Conservation (phyloP, 805 yeast species). For the Starmera amethionina region DNA sequence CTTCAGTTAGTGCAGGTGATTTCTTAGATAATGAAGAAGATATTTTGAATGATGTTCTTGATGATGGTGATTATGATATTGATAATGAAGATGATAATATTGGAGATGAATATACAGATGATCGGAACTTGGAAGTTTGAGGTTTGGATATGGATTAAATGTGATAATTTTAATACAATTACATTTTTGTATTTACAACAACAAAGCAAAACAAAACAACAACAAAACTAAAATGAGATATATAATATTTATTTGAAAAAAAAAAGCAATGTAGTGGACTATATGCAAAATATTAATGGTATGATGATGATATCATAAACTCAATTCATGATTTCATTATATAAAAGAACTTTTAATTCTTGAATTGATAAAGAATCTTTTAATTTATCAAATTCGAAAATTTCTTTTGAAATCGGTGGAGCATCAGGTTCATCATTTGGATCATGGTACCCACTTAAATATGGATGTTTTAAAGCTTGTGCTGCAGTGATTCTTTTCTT, state of each 20-base stretch:
- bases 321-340: conserved; percentile 62
- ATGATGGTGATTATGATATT: conserved; percentile 16
- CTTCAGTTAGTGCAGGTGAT: conserved; percentile 9
- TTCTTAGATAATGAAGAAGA: conserved; percentile 13
- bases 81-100: conserved; percentile 13
- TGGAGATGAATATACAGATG: conserved; percentile 1
- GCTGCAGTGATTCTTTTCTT: conserved; percentile 71
- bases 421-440: conserved; percentile 90
- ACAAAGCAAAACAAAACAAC: too few species aligned
- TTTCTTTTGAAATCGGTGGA: conserved; percentile 72
- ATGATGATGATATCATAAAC: neutral
- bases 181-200: too few species aligned
- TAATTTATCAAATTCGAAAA: conserved; percentile 79
- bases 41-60: conserved; percentile 13
- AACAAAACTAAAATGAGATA: too few species aligned
- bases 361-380: conserved; percentile 70
- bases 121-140: conserved; percentile 1
- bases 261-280: too few species aligned
- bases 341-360: conserved; percentile 70
- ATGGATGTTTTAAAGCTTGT: conserved; percentile 81
- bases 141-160: neutral
- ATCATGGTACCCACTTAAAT: conserved; percentile 81
- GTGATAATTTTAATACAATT: too few species aligned
- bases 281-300: neutral
- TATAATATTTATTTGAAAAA: too few species aligned